Base-by-base conservation (phyloP, 371 early-diverging fungal genomes). In the Globomyces sp. region DNA sequence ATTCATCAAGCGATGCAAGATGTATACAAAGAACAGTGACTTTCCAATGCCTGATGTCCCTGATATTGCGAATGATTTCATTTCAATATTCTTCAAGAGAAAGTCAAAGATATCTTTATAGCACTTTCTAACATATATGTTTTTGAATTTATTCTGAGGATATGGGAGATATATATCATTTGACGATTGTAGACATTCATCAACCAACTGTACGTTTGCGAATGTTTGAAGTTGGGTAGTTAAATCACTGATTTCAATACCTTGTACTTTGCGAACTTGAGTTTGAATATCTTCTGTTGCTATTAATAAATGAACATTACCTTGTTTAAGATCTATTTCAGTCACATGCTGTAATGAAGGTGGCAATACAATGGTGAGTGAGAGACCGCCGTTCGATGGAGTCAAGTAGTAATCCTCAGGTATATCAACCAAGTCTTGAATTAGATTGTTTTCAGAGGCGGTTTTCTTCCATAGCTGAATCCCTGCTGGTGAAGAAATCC, bases 41-140 rank as follows among this genome's bases (percentile, higher is more conserved):
- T 71, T 71, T 70, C 72, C 72, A 40, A 71, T 68, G 40, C 72
- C 72, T 42, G 72, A 69, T 49, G 72, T 71, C 51, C 72, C 72
- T 57, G 73, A 71, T 52, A 71, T 73, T 55, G 69, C 72, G 69
- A 71, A 71, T 24, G 57, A 71, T 51, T 59, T 50, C 42, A 47
- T 51, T 6, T 47, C 57, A 40, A 73, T 46, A 36, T 37, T 6
- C 2, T 69, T 11, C 24, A 68, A 1, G 3, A 68, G 44, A 70
- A 70, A 65, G 6, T 55, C 46, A 70, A 70, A 70, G 2, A 71
- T 74, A 73, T 71, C 72, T 50, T 71, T 24, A 48, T 73, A 71
- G 72, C 71, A 71, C 67, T 74, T 73, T 71, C 71, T 52, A n/a
- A 71, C 73, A 34, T 50, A 71, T 1, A 71, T 4, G 10, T 64